Evolutionary conservation across 106 monocot genomes (phyloP).

Genomic region (Agapanthus africanus): DNA sequence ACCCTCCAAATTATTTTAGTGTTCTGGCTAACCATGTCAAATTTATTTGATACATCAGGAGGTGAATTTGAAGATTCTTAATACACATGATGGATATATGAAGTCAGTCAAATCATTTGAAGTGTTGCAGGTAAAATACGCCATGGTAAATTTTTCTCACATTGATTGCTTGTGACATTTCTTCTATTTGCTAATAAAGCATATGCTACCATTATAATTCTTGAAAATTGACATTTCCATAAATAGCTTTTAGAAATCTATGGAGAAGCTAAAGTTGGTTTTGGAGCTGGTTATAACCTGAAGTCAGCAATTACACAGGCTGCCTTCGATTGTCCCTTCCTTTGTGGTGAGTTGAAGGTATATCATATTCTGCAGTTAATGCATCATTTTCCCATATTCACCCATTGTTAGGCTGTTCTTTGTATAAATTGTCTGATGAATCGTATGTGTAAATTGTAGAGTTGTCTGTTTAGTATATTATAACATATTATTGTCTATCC

Average conservation of each 20-base stretch:
- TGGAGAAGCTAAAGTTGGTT: slow-evolving; percentile 64
- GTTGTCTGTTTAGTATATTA: not conserved
- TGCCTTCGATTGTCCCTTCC: slow-evolving; percentile 49
- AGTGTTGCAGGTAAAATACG: slow-evolving; percentile 38
- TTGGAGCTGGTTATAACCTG: slow-evolving; percentile 71
- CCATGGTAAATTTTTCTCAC: not conserved
- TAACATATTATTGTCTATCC: not conserved
- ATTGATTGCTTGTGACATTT: not conserved
- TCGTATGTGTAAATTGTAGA: not conserved
- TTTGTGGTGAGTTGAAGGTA: slow-evolving; percentile 57
- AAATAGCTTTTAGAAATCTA: slow-evolving; percentile 52
- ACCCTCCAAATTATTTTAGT: slow-evolving; percentile 3
- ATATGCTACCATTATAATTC: not conserved
- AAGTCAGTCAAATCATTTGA: slow-evolving; percentile 47
- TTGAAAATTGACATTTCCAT: slow-evolving; percentile 6
- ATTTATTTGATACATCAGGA: slow-evolving; percentile 34
- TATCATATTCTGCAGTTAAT: not conserved
- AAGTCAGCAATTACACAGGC: slow-evolving; percentile 76
- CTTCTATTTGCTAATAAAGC: slow-evolving; percentile 2
- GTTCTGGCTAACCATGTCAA: slow-evolving; percentile 9
- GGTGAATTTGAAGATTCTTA: slow-evolving; percentile 31
- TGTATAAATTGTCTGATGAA: not conserved
- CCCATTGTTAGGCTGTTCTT: not conserved
- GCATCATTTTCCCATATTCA: not conserved
- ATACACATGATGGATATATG: slow-evolving; percentile 40